phyloP scores from a whole-genome alignment of 805 yeast genomes.

The Ogataea dorogensis region DNA sequence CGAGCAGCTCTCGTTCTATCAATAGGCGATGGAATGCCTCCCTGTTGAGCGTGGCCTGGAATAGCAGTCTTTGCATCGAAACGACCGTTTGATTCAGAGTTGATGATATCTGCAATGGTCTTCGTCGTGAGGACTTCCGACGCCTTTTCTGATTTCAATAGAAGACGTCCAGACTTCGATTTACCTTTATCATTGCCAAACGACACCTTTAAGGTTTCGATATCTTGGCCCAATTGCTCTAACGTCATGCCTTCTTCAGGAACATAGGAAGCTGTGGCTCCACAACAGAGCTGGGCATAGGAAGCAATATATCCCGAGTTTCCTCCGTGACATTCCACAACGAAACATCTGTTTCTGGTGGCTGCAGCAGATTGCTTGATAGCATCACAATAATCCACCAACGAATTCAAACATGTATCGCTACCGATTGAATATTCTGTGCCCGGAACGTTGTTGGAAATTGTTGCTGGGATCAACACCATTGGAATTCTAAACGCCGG shows the following conservation, averaged over 20 bases:
- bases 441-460: constrained; percentile 97
- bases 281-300: constrained; percentile 63
- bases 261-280: constrained; percentile 72
- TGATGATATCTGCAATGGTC: constrained; percentile 66
- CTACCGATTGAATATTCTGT: constrained; percentile 94
- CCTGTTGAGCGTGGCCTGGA: constrained; percentile 89
- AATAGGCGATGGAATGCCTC: constrained; percentile 72
- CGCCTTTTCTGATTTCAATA: constrained; percentile 65
- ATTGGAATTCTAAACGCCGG: constrained; percentile 77
- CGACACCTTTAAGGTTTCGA: constrained; percentile 55
- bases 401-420: constrained; percentile 91
- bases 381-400: constrained; percentile 91
- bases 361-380: constrained; percentile 80
- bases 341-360: constrained; percentile 73
- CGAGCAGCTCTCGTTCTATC: constrained; percentile 76
- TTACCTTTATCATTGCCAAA: constrained; percentile 64
- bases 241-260: constrained; percentile 70
- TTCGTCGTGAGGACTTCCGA: constrained; percentile 67
- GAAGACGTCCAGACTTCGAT: constrained; percentile 65
- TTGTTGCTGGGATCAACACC: constrained; percentile 76
- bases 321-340: constrained; percentile 85
- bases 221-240: constrained; percentile 62
- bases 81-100: constrained; percentile 59
- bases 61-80: constrained; percentile 78
- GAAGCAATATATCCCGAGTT: constrained; percentile 79